Percentiles rank a stretch among this genome's conserved stretches.
phyloP scores from a whole-genome alignment of 2,329 filamentous ascomycete genomes.

The Ceratocystis destructans region DNA sequence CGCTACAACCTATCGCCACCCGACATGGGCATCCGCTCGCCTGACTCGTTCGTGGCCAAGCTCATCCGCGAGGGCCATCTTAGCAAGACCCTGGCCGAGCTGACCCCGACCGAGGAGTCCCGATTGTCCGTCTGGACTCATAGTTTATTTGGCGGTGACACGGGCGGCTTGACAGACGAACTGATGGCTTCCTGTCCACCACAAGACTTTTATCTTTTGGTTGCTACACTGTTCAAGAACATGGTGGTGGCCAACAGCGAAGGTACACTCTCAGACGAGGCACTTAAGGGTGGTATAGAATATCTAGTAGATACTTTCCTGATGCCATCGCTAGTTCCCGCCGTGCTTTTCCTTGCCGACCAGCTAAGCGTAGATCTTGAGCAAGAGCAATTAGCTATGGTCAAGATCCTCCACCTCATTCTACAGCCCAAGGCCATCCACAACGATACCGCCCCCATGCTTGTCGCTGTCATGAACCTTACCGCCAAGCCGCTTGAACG shows the following conservation, averaged over 20 bases:
- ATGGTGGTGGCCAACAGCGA: constrained; percentile 57
- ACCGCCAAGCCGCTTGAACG: constrained; percentile 56
- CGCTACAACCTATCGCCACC: constrained; percentile 53
- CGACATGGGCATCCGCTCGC: constrained; percentile 47
- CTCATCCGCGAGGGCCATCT: constrained; percentile 48
- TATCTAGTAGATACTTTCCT: constrained; percentile 68
- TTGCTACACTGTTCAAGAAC: constrained; percentile 63
- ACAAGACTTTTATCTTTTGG: constrained; percentile 67
- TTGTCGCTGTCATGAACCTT: constrained; percentile 56
- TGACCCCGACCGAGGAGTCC: constrained; percentile 49
- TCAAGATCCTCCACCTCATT: constrained; percentile 60
- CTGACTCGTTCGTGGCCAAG: constrained; percentile 55
- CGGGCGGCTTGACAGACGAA: constrained; percentile 61
- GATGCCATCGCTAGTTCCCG: constrained; percentile 62
- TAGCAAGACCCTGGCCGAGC: constrained; percentile 42
- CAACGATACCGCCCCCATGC: constrained; percentile 56
- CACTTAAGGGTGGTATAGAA: constrained; percentile 61
- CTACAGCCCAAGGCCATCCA: constrained; percentile 57
- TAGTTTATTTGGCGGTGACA: constrained; percentile 62
- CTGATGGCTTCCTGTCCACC: constrained; percentile 70
- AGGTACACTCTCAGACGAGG: constrained; percentile 52
- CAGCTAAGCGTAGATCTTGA: constrained; percentile 53
- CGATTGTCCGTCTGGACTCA: constrained; percentile 63
- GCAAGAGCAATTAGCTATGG: constrained; percentile 51
- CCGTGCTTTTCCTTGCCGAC: constrained; percentile 55